phyloP scores from a whole-genome alignment of 2,329 filamentous ascomycete species.

The Pseudogymnoascus verrucosus region DNA sequence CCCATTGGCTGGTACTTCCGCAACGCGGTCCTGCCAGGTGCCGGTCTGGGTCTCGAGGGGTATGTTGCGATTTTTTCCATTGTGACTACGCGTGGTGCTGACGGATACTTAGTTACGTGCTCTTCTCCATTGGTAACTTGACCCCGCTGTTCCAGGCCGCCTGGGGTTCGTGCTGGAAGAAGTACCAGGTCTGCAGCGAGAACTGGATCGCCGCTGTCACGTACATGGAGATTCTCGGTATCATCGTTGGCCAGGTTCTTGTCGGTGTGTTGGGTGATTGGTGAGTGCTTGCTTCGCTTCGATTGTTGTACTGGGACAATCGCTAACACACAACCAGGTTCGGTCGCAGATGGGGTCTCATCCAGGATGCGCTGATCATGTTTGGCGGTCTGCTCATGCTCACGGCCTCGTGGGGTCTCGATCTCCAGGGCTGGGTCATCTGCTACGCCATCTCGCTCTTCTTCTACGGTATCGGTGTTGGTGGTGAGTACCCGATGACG shows the following conservation, averaged over 20 bases:
- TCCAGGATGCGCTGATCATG: constrained; percentile 94
- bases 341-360: constrained; percentile 88
- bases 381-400: constrained; percentile 87
- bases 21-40: constrained; percentile 87
- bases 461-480: constrained; percentile 71
- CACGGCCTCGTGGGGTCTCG: constrained; percentile 80
- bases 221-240: constrained; percentile 88
- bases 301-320: constrained; percentile 9
- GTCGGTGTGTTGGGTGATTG: constrained; percentile 75
- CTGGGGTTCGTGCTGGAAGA: constrained; percentile 73
- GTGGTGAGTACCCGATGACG: constrained; percentile 94
- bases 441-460: constrained; percentile 94
- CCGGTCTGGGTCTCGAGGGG: constrained; percentile 84
- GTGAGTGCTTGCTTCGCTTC: constrained; percentile 27
- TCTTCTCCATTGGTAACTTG: constrained; percentile 94
- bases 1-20: constrained; percentile 81
- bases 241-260: constrained; percentile 85
- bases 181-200: constrained; percentile 55
- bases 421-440: constrained; percentile 89
- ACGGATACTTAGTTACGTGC: constrained; percentile 58
- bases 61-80: constrained; percentile 27
- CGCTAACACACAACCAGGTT: constrained; percentile 50
- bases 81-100: neutral
- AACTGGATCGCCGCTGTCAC: constrained; percentile 81
- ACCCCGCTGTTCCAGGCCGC: constrained; percentile 69